phyloP scores from a whole-genome alignment of 441 rosid genomes.

The Adansonia gregorii region DNA sequence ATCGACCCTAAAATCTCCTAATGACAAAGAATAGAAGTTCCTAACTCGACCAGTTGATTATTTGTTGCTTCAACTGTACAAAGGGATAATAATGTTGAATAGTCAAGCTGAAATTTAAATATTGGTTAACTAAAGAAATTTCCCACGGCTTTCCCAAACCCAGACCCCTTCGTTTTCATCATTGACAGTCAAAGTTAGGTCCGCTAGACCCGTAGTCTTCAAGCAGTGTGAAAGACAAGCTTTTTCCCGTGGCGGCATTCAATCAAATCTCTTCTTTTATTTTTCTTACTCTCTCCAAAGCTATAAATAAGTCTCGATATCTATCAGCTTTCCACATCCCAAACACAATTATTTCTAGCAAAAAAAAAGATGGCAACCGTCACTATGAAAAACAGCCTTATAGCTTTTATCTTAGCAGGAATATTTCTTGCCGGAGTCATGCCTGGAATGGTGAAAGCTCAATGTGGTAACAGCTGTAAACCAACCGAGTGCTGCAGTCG shows the following conservation, averaged over 20 bases:
- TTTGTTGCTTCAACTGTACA: not conserved
- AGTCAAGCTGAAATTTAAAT: conserved; percentile 8
- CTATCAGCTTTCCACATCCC: not conserved
- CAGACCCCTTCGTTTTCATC: not conserved
- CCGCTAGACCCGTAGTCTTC: conserved; percentile 9
- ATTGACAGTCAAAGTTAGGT: not conserved
- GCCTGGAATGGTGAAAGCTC: conserved; percentile 15
- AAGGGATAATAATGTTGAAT: not conserved
- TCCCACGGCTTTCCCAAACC: not conserved
- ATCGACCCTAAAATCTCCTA: not conserved
- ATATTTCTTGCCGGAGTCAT: conserved; percentile 5
- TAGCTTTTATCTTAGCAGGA: conserved; percentile 1
- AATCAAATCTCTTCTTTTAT: not conserved
- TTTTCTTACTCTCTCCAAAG: not conserved
- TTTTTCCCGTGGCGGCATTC: not conserved
- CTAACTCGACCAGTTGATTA: not conserved
- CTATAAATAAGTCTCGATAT: not conserved
- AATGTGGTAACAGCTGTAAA: conserved; percentile 3
- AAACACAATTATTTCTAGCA: not conserved
- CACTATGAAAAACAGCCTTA: not conserved
- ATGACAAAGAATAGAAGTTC: not conserved
- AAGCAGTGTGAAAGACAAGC: not conserved
- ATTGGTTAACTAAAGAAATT: not conserved
- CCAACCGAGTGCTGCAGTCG: conserved; percentile 17
- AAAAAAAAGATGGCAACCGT: not conserved